Evolutionary conservation across 345 rosid genomes (phyloP), one percentile per base, ranked within the genome.

Genomic region (Lenwebbia sp.): DNA sequence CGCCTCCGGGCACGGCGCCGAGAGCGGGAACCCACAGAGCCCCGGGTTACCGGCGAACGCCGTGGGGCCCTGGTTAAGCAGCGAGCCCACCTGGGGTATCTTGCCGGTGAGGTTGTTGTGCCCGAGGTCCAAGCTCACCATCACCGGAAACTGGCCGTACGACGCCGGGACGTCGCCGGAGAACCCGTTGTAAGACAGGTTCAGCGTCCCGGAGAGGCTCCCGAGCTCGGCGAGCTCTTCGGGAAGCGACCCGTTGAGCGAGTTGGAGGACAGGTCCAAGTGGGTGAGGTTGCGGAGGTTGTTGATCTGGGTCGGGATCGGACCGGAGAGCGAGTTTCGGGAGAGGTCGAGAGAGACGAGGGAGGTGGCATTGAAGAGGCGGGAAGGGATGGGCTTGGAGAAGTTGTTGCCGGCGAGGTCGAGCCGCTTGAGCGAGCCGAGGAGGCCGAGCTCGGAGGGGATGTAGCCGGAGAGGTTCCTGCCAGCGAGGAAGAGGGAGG

Each of bases 61-160:
- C 7, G 98, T 96, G 13, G 99, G 99, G n/a, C 99, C 99, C 85
- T 96, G 99, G 89, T 93, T 97, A 86, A 97, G 81, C 84, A 97
- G 83, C 52, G 99, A 96, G 4, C 99, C 99, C 19, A 90, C 91
- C 85, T 91, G 91, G 57, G 99, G 99, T 70, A 97, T 94, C 90
- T 90, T 94, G 25, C 99, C 99, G 22, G 95, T 91, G 74, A 97
- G 95, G 87, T 95, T 94, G 84, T 97, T 97, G 82, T 95, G 91
- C 84, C 93, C 88, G 81, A 97, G 93, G 91, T 97, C 99, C 87
- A 97, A 91, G 89, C 96, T 97, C 25, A 97, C 94, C 88, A 90
- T 86, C 13, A 94, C 98, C 23, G 96, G 96, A 2, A 97, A 93
- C 13, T 85, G 83, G 2, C 99, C 99, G 86, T 92, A 97, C 5